Base-by-base conservation (phyloP, 352 stramenopile genomes). In the Phytophthora cactorum region DNA sequence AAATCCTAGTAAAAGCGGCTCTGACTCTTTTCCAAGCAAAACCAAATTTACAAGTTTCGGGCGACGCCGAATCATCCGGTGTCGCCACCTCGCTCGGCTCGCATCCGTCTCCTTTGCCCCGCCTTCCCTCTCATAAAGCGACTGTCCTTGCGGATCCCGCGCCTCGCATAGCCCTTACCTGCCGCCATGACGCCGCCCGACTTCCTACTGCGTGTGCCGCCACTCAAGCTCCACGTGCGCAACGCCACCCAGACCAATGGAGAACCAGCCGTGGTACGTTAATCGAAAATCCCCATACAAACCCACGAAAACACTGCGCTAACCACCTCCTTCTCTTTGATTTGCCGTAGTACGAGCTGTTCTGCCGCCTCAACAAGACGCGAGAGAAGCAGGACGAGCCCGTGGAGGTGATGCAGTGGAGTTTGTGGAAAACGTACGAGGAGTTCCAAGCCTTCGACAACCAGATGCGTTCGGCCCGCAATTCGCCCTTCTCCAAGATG, bases 341-440 rank as follows among this genome's bases (percentile, higher is more conserved):
- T 44, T 39, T 54, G 34, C 36, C 44, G 46, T 9, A 88, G 80
- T 88, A 86, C 38, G 80, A 88, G 56, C 52, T 88, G 10, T 85
- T 86, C 50, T 88, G 80, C 32, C 76, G 75, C 27, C 70, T 82
- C 27, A 79, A 78, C 15, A 75, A 77, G 36, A 68, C 68, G 44
- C 62, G 57, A 12, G 67, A 81, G 43, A 86, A 83, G 53, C 64
- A 74, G 32, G 75, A 79, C 25, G 64, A 79, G 11, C 71, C 74
- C 14, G 59, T 65, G 12, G 56, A 74, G 34, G 74, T 66, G 47
- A 70, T 77, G 38, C 84, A 94, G 62, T 94, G 86, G 86, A 91
- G 77, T 60, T 61, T 91, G 3, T 94, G 86, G 86, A 89, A 90
- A 58, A 86, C 80, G 12, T 94, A 91, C 68, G 82, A 91, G 53